Percentiles rank a stretch among this genome's conserved stretches.
These are phyloP conservation scores for Inosperma sp. DNA, from an alignment of 768 basidiomycete species.

Conservation along the genomic window DNA sequence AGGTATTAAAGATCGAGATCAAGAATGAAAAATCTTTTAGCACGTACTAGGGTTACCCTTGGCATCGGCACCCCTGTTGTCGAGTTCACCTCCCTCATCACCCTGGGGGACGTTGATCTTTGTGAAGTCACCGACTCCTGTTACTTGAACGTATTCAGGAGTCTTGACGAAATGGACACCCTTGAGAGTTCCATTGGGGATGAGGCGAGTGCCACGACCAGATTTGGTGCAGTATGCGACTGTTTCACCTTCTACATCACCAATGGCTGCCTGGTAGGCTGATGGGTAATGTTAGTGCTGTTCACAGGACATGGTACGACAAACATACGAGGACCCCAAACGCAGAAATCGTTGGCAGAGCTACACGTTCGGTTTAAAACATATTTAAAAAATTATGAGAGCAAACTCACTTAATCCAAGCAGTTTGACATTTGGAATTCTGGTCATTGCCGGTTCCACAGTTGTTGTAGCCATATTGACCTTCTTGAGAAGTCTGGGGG, in stretches of 20 bases:
- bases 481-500: slow-evolving; percentile 49
- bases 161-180: slow-evolving; percentile 71
- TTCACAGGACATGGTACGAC: background rate
- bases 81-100: slow-evolving; percentile 61
- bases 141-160: slow-evolving; percentile 56
- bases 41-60: slow-evolving; percentile 17
- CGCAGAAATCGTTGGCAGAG: slow-evolving; percentile 60
- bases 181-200: slow-evolving; percentile 59
- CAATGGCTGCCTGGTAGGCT: slow-evolving; percentile 50
- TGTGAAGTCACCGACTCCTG: slow-evolving; percentile 66
- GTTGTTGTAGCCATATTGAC: slow-evolving; percentile 60
- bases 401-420: slow-evolving; percentile 53
- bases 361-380: slow-evolving; percentile 29
- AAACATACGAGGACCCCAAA: slow-evolving; percentile 58
- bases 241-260: slow-evolving; percentile 60
- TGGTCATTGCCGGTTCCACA: slow-evolving; percentile 59
- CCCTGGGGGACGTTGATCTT: slow-evolving; percentile 50
- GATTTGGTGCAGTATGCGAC: slow-evolving; percentile 76
- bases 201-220: slow-evolving; percentile 67
- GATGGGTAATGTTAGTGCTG: slow-evolving; percentile 8
- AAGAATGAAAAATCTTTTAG: background rate
- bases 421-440: slow-evolving; percentile 65
- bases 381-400: slow-evolving; percentile 14
- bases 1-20: background rate
- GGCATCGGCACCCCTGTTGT: slow-evolving; percentile 52